Evolutionary conservation across 2,329 filamentous ascomycete species (phyloP).

Genomic region (Fusarium sacchari): DNA sequence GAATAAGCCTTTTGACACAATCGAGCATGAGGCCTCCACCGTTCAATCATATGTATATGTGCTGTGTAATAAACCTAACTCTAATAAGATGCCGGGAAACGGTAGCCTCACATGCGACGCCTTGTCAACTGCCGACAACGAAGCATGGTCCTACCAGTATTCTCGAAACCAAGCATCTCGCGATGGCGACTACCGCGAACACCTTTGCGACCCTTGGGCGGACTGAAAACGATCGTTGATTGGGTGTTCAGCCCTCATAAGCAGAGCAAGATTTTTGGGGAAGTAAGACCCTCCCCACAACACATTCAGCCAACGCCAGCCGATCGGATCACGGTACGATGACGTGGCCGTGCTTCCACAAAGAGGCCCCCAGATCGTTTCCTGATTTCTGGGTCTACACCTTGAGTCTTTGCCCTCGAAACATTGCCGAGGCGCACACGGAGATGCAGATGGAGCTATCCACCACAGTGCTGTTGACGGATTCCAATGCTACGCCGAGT

Average conservation of each 20-base stretch:
- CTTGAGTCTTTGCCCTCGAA: slow-evolving; percentile 27
- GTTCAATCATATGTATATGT: neutral
- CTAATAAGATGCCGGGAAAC: neutral
- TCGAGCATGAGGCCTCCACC: slow-evolving; percentile 19
- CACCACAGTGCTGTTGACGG: slow-evolving; percentile 25
- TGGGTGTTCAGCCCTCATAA: slow-evolving; percentile 19
- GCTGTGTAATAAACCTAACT: neutral
- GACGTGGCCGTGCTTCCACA: slow-evolving; percentile 40
- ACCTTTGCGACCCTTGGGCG: neutral
- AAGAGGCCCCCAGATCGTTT: slow-evolving; percentile 36
- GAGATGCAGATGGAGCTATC: slow-evolving; percentile 14
- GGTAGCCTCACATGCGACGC: neutral
- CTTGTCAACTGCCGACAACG: slow-evolving; percentile 31
- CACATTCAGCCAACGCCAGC: slow-evolving; percentile 27
- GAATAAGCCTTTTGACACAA: neutral
- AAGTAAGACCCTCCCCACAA: slow-evolving; percentile 26
- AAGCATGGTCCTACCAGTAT: slow-evolving; percentile 4
- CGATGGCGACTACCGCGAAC: slow-evolving; percentile 8
- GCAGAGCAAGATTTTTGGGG: slow-evolving; percentile 27
- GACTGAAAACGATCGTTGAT: slow-evolving; percentile 1
- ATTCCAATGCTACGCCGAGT: slow-evolving; percentile 21
- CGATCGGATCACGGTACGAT: slow-evolving; percentile 44
- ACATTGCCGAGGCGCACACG: slow-evolving; percentile 30
- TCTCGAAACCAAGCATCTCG: slow-evolving; percentile 16
- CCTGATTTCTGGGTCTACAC: slow-evolving; percentile 32